A percentile compares a stretch with the other conserved stretches of the same genome.
phyloP scores from a whole-genome alignment of 306 rosid genomes.

The Lathyrus tuberosus region DNA sequence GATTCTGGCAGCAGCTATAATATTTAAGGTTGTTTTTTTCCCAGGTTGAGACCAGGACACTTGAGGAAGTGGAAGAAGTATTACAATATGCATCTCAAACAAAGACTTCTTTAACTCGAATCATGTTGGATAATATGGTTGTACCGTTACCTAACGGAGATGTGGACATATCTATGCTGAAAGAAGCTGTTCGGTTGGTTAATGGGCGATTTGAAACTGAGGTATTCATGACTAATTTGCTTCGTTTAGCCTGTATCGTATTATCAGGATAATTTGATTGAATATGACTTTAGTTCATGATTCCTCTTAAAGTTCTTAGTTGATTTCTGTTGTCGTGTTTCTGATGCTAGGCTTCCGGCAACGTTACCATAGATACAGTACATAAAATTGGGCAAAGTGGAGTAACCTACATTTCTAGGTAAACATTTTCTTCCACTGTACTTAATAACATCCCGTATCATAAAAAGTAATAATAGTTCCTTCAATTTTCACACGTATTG shows the following conservation, averaged over 20 bases:
- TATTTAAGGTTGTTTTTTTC: constrained; percentile 36
- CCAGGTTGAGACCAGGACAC: constrained; percentile 94
- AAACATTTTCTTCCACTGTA: constrained; percentile 34
- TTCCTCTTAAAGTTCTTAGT: neutral
- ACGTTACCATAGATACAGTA: constrained; percentile 76
- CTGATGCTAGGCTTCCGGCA: constrained; percentile 80
- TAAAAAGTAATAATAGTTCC: too few species aligned
- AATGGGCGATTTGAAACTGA: constrained; percentile 83
- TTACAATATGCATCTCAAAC: constrained; percentile 69
- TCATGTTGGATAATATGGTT: constrained; percentile 99
- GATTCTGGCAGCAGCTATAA: constrained; percentile 7
- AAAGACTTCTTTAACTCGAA: constrained; percentile 75
- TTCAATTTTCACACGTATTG: too few species aligned
- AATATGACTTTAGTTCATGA: neutral
- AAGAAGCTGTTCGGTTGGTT: constrained; percentile 76
- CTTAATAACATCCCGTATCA: neutral
- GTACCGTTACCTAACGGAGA: constrained; percentile 74
- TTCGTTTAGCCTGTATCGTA: constrained; percentile 29
- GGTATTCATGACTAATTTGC: constrained; percentile 47
- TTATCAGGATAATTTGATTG: constrained; percentile 17
- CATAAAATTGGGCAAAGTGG: constrained; percentile 83
- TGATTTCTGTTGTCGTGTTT: constrained; percentile 29
- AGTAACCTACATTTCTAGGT: constrained; percentile 94
- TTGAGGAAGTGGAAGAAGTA: constrained; percentile 77
- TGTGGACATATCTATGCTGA: constrained; percentile 80